These are phyloP conservation scores for Fraxinus floribunda DNA, from an alignment of 305 asterid species.

Conservation along the genomic window DNA sequence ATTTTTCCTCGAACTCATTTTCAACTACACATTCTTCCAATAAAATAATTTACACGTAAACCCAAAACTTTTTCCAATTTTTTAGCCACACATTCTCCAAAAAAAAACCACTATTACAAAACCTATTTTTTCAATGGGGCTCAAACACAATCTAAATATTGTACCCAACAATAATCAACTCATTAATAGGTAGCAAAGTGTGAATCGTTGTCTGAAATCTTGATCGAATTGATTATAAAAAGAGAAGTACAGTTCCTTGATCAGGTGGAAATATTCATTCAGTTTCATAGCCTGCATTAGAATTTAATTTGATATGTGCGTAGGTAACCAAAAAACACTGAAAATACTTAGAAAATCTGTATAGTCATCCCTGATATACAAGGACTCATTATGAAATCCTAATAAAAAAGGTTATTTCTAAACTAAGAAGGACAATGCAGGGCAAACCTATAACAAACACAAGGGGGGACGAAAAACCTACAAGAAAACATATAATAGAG, in stretches of 20 bases:
- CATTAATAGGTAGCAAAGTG: not conserved
- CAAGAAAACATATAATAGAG: not conserved
- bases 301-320: not conserved
- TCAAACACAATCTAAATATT: not conserved
- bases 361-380: not conserved
- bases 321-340: not conserved
- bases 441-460: not conserved
- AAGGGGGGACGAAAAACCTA: not conserved
- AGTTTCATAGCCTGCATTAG: constrained; percentile 1
- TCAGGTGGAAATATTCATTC: not conserved
- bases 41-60: too few relatives aligned
- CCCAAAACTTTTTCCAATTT: too few relatives aligned
- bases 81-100: too few relatives aligned
- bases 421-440: constrained; percentile 1
- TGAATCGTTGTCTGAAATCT: not conserved
- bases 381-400: not conserved
- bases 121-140: too few relatives aligned
- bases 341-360: not conserved
- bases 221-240: not conserved
- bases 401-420: not conserved
- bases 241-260: not conserved
- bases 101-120: too few relatives aligned
- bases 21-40: too few relatives aligned
- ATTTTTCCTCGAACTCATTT: too few relatives aligned
- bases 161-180: not conserved